Conservation (phyloP, 495 filamentous ascomycete species). For the Trichoderma virens region DNA sequence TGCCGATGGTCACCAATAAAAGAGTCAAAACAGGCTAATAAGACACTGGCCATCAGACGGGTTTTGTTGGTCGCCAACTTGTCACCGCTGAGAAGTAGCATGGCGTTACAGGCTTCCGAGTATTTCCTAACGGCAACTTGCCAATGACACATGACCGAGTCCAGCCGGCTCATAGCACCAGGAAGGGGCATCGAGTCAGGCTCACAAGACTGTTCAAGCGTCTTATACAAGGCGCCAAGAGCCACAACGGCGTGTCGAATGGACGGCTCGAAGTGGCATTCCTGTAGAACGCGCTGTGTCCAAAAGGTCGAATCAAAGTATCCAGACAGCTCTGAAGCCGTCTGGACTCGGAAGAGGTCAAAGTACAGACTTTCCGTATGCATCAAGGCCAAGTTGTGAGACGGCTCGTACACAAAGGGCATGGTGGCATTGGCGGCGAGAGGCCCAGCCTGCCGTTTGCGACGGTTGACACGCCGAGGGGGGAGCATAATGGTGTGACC, state of each 20-base stretch:
- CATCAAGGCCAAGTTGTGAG: conserved; percentile 27
- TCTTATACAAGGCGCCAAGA: conserved; percentile 56
- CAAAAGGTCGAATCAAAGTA: conserved; percentile 58
- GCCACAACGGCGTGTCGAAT: conserved; percentile 61
- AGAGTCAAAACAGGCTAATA: conserved; percentile 43
- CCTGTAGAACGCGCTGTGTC: conserved; percentile 49
- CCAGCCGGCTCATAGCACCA: conserved; percentile 20
- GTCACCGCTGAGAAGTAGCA: conserved; percentile 23
- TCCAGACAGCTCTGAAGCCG: conserved; percentile 50
- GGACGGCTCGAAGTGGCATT: conserved; percentile 51
- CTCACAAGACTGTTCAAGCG: conserved; percentile 45
- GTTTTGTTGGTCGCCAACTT: conserved; percentile 32
- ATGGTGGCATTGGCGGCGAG: conserved; percentile 14
- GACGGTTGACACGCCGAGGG: conserved; percentile 7
- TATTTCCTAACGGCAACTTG: conserved; percentile 38
- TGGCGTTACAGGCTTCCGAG: conserved; percentile 31
- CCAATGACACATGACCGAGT: conserved; percentile 34
- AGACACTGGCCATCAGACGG: conserved; percentile 40
- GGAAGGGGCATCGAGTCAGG: conserved; percentile 36
- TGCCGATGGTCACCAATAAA: conserved; percentile 45
- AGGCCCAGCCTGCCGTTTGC: conserved; percentile 25
- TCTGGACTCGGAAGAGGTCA: conserved; percentile 50
- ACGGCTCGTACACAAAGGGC: conserved; percentile 25
- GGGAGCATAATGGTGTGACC: conserved; percentile 10
- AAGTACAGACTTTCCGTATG: conserved; percentile 48